Conservation (phyloP, 192 early-diverging fungal species). For the Rhizophagus prolifer region DNA sequence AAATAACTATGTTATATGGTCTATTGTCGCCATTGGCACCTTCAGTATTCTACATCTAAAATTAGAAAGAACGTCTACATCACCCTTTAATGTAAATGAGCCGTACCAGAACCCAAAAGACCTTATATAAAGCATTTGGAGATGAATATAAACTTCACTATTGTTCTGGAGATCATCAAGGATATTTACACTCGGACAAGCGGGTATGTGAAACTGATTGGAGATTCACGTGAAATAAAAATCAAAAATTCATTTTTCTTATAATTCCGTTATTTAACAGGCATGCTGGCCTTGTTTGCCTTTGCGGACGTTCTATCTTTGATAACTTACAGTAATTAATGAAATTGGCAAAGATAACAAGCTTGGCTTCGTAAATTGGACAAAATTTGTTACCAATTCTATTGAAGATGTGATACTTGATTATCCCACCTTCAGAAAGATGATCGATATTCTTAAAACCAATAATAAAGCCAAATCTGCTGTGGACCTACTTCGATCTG, state of each 20-base stretch:
- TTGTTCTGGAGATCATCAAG: constrained; percentile 32
- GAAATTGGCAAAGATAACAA: constrained; percentile 1
- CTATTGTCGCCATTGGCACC: constrained; percentile 11
- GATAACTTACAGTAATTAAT: background rate
- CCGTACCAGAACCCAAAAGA: constrained; percentile 18
- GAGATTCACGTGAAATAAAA: constrained; percentile 7
- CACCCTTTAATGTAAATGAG: constrained; percentile 25
- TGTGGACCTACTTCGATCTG: constrained; percentile 27
- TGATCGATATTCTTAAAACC: constrained; percentile 22
- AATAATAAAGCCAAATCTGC: constrained; percentile 10
- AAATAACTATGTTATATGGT: background rate
- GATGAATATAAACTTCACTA: background rate
- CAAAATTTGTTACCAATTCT: constrained; percentile 3
- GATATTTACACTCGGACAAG: constrained; percentile 32
- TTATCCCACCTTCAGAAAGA: constrained; percentile 25
- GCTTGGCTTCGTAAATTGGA: constrained; percentile 13
- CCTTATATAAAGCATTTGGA: constrained; percentile 15
- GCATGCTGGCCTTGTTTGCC: constrained; percentile 13
- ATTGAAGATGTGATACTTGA: background rate
- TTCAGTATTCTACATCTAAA: constrained; percentile 25
- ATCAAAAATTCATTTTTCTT: constrained; percentile 20
- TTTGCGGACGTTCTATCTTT: background rate
- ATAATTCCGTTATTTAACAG: constrained; percentile 17
- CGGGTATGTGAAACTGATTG: constrained; percentile 35
- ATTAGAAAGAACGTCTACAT: background rate